These are phyloP conservation scores for Triangularia verruculosa DNA, from an alignment of 2,329 filamentous ascomycete species.

Conservation along the genomic window DNA sequence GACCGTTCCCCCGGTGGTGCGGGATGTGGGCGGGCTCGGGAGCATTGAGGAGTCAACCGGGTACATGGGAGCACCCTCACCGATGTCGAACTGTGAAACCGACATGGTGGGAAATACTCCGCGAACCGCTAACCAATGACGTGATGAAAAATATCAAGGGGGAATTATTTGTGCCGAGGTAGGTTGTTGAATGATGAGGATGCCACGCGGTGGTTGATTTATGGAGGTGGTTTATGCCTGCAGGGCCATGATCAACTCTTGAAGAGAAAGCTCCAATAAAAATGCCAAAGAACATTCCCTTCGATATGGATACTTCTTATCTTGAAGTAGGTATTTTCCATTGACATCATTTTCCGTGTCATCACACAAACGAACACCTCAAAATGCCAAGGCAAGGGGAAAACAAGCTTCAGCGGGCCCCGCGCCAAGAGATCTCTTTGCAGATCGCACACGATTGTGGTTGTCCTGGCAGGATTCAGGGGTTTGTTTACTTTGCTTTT, in stretches of 20 bases:
- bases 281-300: too few species aligned
- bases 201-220: too few species aligned
- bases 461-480: not conserved
- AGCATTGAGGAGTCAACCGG: not conserved
- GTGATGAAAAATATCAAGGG: not conserved
- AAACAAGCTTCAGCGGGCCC: not conserved
- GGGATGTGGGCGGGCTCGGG: not conserved
- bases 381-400: not conserved
- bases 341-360: not conserved
- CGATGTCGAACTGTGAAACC: too few species aligned
- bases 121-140: too few species aligned
- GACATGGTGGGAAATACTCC: too few species aligned
- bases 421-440: not conserved
- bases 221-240: too few species aligned
- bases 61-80: not conserved
- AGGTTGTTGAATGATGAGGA: too few species aligned
- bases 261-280: too few species aligned
- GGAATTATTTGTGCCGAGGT: too few species aligned
- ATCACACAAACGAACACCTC: not conserved
- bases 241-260: too few species aligned
- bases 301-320: too few species aligned
- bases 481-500: not conserved
- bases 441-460: not conserved
- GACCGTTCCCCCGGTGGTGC: not conserved
- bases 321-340: too few species aligned